Conservation (phyloP, 2,329 filamentous ascomycete species). For the Fulvia fulva region DNA sequence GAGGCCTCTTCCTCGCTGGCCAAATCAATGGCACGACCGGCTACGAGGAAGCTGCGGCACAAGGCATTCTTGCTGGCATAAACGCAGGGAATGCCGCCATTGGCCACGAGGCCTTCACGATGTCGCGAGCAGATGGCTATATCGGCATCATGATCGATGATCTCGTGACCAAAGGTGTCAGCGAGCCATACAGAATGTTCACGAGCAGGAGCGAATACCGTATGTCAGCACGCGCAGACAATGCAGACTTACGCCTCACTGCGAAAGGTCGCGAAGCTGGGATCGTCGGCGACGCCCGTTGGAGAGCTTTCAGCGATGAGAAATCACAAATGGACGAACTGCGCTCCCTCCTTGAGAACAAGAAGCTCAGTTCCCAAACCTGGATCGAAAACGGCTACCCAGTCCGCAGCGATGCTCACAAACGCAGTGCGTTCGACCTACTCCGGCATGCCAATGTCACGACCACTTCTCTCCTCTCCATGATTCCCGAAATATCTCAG, state of each 20-base stretch:
- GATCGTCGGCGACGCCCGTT: constrained; percentile 73
- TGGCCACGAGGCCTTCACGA: constrained; percentile 59
- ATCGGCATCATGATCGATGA: constrained; percentile 99
- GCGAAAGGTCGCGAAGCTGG: constrained; percentile 71
- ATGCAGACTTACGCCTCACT: constrained; percentile 85
- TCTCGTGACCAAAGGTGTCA: constrained; percentile 91
- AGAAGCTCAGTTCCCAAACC: constrained; percentile 55
- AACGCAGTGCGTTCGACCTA: constrained; percentile 73
- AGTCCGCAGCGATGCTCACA: constrained; percentile 61
- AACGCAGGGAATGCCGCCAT: constrained; percentile 83
- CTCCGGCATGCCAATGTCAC: constrained; percentile 63
- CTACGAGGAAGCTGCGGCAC: constrained; percentile 94
- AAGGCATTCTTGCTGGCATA: constrained; percentile 87
- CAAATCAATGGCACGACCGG: constrained; percentile 98
- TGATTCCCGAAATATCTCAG: constrained; percentile 53
- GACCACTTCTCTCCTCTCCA: constrained; percentile 54
- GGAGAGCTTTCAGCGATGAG: constrained; percentile 65
- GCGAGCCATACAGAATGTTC: constrained; percentile 98
- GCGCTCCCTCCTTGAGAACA: constrained; percentile 51
- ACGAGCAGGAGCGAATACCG: constrained; percentile 93
- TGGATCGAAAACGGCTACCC: constrained; percentile 71
- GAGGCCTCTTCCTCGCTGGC: constrained; percentile 83
- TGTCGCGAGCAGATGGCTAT: constrained; percentile 84
- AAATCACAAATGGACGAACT: constrained; percentile 65
- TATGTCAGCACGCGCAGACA: constrained; percentile 87